These are phyloP conservation scores for Agaricus subrufescens DNA, from an alignment of 768 basidiomycete species.

Conservation along the genomic window DNA sequence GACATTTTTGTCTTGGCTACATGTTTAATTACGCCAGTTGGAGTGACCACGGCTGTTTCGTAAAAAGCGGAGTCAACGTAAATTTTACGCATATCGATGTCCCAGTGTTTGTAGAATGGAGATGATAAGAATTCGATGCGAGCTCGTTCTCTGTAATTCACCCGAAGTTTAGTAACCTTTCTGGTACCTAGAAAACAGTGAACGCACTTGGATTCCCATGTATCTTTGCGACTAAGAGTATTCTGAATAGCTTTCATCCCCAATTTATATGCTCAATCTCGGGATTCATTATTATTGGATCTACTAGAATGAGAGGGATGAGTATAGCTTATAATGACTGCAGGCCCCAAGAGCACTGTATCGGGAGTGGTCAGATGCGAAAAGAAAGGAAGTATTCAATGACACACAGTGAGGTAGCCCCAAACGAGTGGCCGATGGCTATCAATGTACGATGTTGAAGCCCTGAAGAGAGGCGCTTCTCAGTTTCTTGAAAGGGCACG, in stretches of 20 bases:
- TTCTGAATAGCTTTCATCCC: slow-evolving; percentile 25
- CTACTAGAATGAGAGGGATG: slow-evolving; percentile 69
- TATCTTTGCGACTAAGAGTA: slow-evolving; percentile 55
- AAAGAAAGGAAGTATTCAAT: neutral
- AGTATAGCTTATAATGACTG: slow-evolving; percentile 57
- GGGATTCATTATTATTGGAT: slow-evolving; percentile 31
- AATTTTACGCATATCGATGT: slow-evolving; percentile 51
- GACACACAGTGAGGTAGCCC: slow-evolving; percentile 70
- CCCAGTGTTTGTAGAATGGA: slow-evolving; percentile 71
- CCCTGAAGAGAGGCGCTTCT: slow-evolving; percentile 39
- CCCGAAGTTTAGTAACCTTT: neutral
- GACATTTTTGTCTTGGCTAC: slow-evolving; percentile 61
- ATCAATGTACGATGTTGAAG: slow-evolving; percentile 51
- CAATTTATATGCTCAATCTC: neutral
- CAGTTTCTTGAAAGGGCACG: slow-evolving; percentile 36
- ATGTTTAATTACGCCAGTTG: slow-evolving; percentile 23
- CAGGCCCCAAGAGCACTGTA: slow-evolving; percentile 61
- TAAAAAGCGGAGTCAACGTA: slow-evolving; percentile 60
- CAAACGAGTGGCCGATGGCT: slow-evolving; percentile 78
- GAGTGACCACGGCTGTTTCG: slow-evolving; percentile 15
- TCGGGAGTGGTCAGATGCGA: neutral
- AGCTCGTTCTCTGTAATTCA: slow-evolving; percentile 52
- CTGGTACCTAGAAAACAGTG: neutral
- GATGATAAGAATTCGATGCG: slow-evolving; percentile 37
- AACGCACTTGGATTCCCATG: slow-evolving; percentile 57